Evolutionary conservation across 768 basidiomycete species (phyloP).

Genomic region (Pisolithus albus): DNA sequence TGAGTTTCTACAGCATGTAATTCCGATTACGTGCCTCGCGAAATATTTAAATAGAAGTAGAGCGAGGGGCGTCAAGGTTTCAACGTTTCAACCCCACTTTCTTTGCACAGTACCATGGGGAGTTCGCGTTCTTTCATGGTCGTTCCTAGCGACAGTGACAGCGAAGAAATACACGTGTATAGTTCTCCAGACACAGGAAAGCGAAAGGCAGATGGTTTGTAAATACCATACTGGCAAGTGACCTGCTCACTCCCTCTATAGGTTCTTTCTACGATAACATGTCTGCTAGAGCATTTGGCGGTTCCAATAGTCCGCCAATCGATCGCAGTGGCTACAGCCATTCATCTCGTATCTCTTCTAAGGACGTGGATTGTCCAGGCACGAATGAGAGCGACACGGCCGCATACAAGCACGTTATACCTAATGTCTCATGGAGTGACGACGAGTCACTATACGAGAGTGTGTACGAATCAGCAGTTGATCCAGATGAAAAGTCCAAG

Average conservation of each 20-base stretch:
- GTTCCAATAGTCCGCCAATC: too few relatives aligned
- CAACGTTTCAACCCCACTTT: background rate
- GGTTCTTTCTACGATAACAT: too few relatives aligned
- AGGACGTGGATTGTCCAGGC: too few relatives aligned
- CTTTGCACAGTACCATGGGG: background rate
- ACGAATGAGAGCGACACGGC: background rate
- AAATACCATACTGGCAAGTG: too few relatives aligned
- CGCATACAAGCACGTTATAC: background rate
- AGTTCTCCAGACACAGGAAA: background rate
- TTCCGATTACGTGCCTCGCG: background rate
- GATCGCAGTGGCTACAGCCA: too few relatives aligned
- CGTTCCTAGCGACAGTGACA: background rate
- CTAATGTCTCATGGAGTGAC: background rate
- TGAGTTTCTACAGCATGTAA: background rate
- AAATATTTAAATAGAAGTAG: background rate
- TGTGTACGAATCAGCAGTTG: background rate
- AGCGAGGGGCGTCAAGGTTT: too few relatives aligned
- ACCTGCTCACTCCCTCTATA: too few relatives aligned
- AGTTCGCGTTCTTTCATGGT: background rate
- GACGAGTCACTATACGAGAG: background rate
- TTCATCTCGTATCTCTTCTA: too few relatives aligned
- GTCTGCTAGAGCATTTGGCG: too few relatives aligned
- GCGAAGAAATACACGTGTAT: background rate
- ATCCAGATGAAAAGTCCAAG: background rate
- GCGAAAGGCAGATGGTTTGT: background rate